Base-by-base conservation (phyloP, 129 eudicot species). In the Gnaphalium uliginosum region DNA sequence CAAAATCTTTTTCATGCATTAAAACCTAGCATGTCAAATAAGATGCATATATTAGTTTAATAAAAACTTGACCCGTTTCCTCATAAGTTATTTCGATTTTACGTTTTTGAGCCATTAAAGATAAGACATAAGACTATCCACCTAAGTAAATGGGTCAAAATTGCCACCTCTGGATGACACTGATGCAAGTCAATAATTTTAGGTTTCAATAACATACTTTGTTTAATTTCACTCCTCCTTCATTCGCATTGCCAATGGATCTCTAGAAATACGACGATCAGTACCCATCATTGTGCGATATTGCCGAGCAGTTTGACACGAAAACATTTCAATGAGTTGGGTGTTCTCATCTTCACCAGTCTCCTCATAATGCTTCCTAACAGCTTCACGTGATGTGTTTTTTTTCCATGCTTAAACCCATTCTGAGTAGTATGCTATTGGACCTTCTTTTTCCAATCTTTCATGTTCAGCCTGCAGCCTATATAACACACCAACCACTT, bases 341-440 rank as follows among this genome's bases (percentile, higher is more conserved):
- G 94, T 79, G 79, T 86, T 86, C 78, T 95, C 99, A 83, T 95
- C 97, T 91, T 95, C 99, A 79, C 99, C 99, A 4, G 99, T 95
- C 81, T 91, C 99, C 85, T 95, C 99, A 79, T 80, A 95, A 86
- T 95, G 99, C 77, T 86, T 95, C 77, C 89, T 90, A 82, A 95
- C 78, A 3, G 97, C 97, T 83, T 91, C 96, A 51, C 89, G 90
- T 78, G 99, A 95, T 66, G 97, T 95, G 76, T 95, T 96, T 66
- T 63, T 83, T 75, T 85, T 86, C 99, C 99, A 95, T 37, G 90
- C 96, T 79, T 77, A 32, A 6, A 95, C 99, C 99, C 99, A 95
- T 72, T 95, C 96, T 5, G 99, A 95, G 73, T 95, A 95, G 87
- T 87, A 95, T 29, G 99, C 99, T 66, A 91, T 58, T 26, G 99